Evolutionary conservation across 2,329 filamentous ascomycete species (phyloP).

Genomic region (Colletotrichum sojae): DNA sequence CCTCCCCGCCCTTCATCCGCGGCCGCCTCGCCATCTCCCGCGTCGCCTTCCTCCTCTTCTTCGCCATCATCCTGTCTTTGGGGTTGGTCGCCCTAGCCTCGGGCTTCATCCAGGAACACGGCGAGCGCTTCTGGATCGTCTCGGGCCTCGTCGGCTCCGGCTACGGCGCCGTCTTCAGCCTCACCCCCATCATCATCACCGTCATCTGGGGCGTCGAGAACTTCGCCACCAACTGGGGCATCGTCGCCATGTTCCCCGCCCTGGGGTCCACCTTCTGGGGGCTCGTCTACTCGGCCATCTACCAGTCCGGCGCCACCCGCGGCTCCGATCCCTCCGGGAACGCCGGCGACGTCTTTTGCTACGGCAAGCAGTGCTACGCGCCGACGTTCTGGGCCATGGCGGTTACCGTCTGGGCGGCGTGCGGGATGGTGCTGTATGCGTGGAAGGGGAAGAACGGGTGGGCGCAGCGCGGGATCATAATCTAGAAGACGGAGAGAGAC

Average conservation of each 20-base stretch:
- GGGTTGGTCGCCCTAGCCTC: constrained; percentile 85
- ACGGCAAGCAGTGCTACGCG: constrained; percentile 86
- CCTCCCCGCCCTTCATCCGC: constrained; percentile 41
- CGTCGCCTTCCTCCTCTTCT: constrained; percentile 82
- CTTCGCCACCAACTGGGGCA: constrained; percentile 98
- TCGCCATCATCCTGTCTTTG: constrained; percentile 79
- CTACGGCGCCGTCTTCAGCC: constrained; percentile 91
- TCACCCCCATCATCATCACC: constrained; percentile 93
- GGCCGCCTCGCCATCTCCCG: constrained; percentile 77
- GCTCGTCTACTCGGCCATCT: constrained; percentile 86
- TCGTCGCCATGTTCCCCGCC: constrained; percentile 92
- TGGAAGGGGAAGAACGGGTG: constrained; percentile 87
- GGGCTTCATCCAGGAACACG: constrained; percentile 80
- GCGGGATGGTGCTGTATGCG: constrained; percentile 79
- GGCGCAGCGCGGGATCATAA: constrained; percentile 81
- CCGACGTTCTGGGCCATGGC: constrained; percentile 90
- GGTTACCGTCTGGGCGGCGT: constrained; percentile 82
- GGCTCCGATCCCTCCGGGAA: constrained; percentile 45
- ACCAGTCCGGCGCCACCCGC: constrained; percentile 75
- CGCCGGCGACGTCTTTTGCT: constrained; percentile 76
- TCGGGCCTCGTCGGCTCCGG: constrained; percentile 89
- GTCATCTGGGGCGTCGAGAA: constrained; percentile 99
- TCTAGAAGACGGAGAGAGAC: constrained; percentile 49
- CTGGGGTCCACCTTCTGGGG: constrained; percentile 92
- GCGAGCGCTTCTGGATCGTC: constrained; percentile 86